Evolutionary conservation across 306 rosid genomes (phyloP), one percentile per base, ranked within the genome.

Genomic region (Malus orientalis): DNA sequence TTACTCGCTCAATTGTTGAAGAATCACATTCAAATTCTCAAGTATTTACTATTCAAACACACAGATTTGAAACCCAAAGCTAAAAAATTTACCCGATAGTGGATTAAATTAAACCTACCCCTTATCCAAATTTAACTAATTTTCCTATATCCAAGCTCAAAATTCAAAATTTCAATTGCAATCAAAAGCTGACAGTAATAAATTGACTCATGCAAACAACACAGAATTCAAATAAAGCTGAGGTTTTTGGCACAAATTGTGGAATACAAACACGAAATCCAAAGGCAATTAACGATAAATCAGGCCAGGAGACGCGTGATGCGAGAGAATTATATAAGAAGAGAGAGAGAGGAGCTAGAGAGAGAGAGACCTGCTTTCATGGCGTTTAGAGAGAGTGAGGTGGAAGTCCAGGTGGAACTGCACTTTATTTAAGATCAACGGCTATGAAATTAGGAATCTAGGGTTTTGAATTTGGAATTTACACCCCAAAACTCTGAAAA

Each of bases 391-490:
- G 67, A 74, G 74, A 80, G 81, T 87, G 93, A 89, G 89, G 89
- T 88, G 91, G 87, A 90, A 85, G 87, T 88, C 96, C 96, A 92
- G 89, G 76, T 84, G 86, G 95, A 85, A 84, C 81, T 65, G 36
- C 59, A 73, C 65, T 78, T 61, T 59, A 51, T 75, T 66, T 44
- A 32, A 60, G 61, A 85, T 81, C 80, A 82, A 80, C 84, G 88
- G 85, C 78, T 63, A 59, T 74, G 75, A 82, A 64, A 62, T 62
- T 62, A 38, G 49, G 70, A 64, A 32, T 64, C 54, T 11, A 71
- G 77, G 80, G 73, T 33, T 53, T 76, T 12, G 42, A 13, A 23
- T 66, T 66, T 66, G 23, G 51, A 66, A 29, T 32, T 32, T 63
- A 5, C 42, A 63, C 32, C 42, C 42, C 27, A 63, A 63, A 61